phyloP scores from a whole-genome alignment of 192 early-diverging fungal genomes.

The Coemansia sp. region DNA sequence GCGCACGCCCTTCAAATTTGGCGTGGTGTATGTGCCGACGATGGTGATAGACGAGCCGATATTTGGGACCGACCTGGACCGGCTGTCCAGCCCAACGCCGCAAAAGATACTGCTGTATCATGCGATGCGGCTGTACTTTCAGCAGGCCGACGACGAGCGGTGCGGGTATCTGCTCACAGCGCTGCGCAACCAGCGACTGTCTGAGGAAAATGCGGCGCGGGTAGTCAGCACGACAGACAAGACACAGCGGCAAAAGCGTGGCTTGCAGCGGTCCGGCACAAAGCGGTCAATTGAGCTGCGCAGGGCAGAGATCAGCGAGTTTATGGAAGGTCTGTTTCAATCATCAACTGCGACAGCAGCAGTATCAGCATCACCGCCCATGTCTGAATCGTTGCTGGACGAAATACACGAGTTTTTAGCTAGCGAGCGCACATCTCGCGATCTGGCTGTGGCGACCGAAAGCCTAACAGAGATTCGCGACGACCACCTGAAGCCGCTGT shows the following conservation, averaged over 20 bases:
- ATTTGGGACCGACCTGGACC: constrained; percentile 51
- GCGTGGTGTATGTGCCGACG: constrained; percentile 48
- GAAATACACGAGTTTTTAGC: constrained; percentile 29
- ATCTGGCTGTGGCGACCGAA: constrained; percentile 51
- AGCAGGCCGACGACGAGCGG: constrained; percentile 53
- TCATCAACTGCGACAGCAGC: not conserved
- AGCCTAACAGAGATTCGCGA: constrained; percentile 55
- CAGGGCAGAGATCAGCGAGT: constrained; percentile 45
- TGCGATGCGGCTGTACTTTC: constrained; percentile 51
- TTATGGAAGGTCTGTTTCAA: constrained; percentile 48
- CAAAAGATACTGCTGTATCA: constrained; percentile 55
- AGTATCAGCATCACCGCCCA: constrained; percentile 1
- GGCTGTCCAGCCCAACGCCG: constrained; percentile 45
- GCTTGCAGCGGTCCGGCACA: constrained; percentile 42
- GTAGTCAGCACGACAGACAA: constrained; percentile 19
- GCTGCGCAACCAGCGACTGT: constrained; percentile 38
- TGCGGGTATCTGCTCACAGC: constrained; percentile 43
- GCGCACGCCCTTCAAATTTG: constrained; percentile 52
- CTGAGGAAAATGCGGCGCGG: constrained; percentile 15
- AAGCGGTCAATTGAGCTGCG: constrained; percentile 53
- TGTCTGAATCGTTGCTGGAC: constrained; percentile 12
- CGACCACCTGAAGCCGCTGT: constrained; percentile 54
- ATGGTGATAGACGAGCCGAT: constrained; percentile 48
- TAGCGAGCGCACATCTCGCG: constrained; percentile 26
- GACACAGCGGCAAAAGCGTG: constrained; percentile 22